Conservation (phyloP, 2,329 filamentous ascomycete genomes). For the Sarocladiaceae sp. region DNA sequence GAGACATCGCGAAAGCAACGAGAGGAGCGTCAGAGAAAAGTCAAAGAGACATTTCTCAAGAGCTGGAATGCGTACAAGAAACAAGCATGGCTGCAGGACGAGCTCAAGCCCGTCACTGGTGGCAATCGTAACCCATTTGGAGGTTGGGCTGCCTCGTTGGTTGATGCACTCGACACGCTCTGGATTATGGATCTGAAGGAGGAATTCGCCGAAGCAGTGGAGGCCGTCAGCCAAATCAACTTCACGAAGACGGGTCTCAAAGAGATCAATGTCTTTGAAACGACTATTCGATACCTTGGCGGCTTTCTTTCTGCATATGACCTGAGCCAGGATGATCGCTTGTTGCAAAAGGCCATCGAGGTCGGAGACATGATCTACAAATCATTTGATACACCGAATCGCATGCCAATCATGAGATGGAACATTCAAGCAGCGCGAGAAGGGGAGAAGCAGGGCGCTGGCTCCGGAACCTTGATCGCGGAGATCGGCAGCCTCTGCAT, state of each 20-base stretch:
- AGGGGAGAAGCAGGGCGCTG: conserved; percentile 37
- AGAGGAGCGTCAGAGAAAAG: conserved; percentile 10
- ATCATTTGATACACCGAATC: conserved; percentile 49
- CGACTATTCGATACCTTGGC: conserved; percentile 47
- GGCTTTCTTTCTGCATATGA: conserved; percentile 46
- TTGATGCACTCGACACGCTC: conserved; percentile 40
- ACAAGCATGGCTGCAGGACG: conserved; percentile 53
- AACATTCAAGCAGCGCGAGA: conserved; percentile 36
- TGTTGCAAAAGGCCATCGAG: conserved; percentile 44
- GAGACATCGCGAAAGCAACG: conserved; percentile 19
- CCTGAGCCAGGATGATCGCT: conserved; percentile 35
- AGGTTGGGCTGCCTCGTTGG: conserved; percentile 55
- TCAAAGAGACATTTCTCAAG: neutral
- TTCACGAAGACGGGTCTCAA: conserved; percentile 39
- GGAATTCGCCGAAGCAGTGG: conserved; percentile 11
- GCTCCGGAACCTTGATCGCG: conserved; percentile 42
- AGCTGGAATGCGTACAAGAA: conserved; percentile 47
- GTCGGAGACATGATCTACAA: conserved; percentile 48
- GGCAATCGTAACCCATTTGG: conserved; percentile 45
- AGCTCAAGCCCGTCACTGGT: conserved; percentile 47
- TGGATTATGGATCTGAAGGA: conserved; percentile 38
- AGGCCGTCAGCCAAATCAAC: conserved; percentile 29
- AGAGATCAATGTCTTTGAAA: conserved; percentile 48
- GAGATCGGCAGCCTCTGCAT: conserved; percentile 60
- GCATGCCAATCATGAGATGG: conserved; percentile 41